Percentiles rank a stretch among this genome's conserved stretches.
Conservation (phyloP, 192 early-diverging fungal species). For the Backusella parvicylindrica region DNA sequence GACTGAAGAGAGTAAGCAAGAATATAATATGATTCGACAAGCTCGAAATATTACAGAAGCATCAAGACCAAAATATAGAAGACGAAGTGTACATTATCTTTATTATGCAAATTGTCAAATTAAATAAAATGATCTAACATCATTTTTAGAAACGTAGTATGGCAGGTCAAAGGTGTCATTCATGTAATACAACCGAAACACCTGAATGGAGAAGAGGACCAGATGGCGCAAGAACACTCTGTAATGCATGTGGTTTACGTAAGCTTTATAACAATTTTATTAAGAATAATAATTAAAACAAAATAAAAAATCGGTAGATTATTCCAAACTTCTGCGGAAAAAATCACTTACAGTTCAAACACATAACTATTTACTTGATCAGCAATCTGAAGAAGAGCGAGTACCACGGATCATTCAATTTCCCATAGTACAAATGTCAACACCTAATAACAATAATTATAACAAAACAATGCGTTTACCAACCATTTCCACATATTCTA, state of each 20-base stretch:
- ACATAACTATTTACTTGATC: constrained; percentile 4
- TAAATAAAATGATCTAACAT: not conserved
- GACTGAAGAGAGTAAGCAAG: not conserved
- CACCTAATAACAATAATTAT: not conserved
- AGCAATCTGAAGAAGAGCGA: not conserved
- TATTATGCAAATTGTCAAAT: not conserved
- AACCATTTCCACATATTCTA: not conserved
- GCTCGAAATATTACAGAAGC: constrained; percentile 9
- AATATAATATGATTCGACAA: constrained; percentile 13
- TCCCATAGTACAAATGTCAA: not conserved
- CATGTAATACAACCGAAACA: constrained; percentile 83
- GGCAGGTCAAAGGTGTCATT: constrained; percentile 49
- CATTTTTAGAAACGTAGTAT: constrained; percentile 14
- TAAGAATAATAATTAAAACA: not conserved
- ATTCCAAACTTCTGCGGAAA: constrained; percentile 2
- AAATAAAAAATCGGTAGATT: not conserved
- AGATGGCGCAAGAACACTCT: constrained; percentile 89
- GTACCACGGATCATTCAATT: not conserved
- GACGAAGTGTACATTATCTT: constrained; percentile 13
- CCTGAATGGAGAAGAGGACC: constrained; percentile 96
- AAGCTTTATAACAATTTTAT: constrained; percentile 35
- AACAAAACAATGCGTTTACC: not conserved
- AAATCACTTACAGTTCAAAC: constrained; percentile 4
- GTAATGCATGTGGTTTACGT: constrained; percentile 95
- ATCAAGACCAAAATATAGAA: constrained; percentile 8